A percentile compares a stretch with the other conserved stretches of the same genome.
phyloP scores from a whole-genome alignment of 2,329 filamentous ascomycete species.

The Cordyceps cicadae region DNA sequence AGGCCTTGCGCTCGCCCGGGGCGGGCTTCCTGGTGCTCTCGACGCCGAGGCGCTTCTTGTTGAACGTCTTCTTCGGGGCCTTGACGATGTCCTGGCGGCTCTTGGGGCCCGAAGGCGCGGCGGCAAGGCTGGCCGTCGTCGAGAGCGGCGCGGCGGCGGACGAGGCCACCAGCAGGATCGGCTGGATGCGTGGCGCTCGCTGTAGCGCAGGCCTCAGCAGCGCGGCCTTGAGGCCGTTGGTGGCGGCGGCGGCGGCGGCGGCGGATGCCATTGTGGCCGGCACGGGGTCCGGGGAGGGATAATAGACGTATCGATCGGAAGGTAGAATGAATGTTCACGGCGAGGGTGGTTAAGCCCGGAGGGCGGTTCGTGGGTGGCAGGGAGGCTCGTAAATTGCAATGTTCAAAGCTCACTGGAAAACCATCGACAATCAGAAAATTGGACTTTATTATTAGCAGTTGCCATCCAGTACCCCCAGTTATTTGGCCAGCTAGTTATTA shows the following conservation, averaged over 20 bases:
- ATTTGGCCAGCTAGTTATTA: no score
- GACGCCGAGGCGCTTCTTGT: slow-evolving; percentile 39
- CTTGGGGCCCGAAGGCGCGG: slow-evolving; percentile 19
- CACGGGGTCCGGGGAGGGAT: neutral
- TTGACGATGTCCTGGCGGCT: slow-evolving; percentile 28
- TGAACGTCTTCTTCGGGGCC: slow-evolving; percentile 39
- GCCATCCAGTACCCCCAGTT: no score
- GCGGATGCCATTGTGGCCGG: slow-evolving; percentile 23
- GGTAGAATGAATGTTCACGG: neutral
- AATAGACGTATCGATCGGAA: neutral
- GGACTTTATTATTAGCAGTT: neutral
- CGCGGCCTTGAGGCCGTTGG: slow-evolving; percentile 35
- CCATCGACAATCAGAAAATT: neutral
- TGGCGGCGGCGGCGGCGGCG: slow-evolving; percentile 27
- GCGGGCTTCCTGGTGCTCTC: slow-evolving; percentile 48
- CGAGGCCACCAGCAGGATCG: slow-evolving; percentile 16
- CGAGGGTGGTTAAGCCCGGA: neutral
- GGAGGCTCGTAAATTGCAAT: neutral
- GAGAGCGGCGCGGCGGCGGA: slow-evolving; percentile 33
- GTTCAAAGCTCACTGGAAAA: slow-evolving; percentile 1
- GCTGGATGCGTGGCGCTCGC: slow-evolving; percentile 26
- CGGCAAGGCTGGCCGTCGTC: slow-evolving; percentile 24
- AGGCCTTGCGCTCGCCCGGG: slow-evolving; percentile 75
- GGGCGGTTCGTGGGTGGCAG: neutral
- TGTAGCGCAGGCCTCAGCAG: slow-evolving; percentile 25